Evolutionary conservation across 352 stramenopile genomes (phyloP).

Genomic region (Globisporangium cylindrosporum): DNA sequence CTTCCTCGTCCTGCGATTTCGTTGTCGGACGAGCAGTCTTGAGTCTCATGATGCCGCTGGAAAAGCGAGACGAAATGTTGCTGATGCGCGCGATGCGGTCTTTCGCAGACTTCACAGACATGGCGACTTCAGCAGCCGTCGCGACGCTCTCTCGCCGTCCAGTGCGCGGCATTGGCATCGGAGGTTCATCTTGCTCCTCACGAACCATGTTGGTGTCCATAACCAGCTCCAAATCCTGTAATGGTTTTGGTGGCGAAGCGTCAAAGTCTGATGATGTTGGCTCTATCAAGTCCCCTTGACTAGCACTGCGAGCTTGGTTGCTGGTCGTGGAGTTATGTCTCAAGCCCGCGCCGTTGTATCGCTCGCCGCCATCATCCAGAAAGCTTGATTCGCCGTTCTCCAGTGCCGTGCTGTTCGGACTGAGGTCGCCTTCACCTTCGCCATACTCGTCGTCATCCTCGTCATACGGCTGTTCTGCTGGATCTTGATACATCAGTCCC

Average conservation of each 20-base stretch:
- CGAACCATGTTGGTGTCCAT: constrained; percentile 24
- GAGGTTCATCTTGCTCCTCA: constrained; percentile 15
- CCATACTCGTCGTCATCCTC: constrained; percentile 52
- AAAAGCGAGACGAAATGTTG: constrained; percentile 75
- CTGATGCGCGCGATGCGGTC: constrained; percentile 51
- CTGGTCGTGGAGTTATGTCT: constrained; percentile 9
- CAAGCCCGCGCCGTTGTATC: constrained; percentile 2
- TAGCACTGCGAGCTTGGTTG: constrained; percentile 23
- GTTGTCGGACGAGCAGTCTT: constrained; percentile 18
- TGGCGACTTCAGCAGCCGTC: constrained; percentile 34
- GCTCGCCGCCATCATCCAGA: constrained; percentile 18
- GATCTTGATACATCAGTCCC: constrained; percentile 20
- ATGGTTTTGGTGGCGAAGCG: constrained; percentile 10
- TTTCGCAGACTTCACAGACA: constrained; percentile 60
- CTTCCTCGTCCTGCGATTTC: constrained; percentile 17
- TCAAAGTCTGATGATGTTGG: constrained; percentile 21
- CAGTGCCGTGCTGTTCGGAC: neutral
- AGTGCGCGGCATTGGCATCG: constrained; percentile 8
- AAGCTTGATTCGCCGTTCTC: constrained; percentile 15
- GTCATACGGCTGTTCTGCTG: constrained; percentile 25
- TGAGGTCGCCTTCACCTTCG: constrained; percentile 9
- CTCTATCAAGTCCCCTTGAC: constrained; percentile 33
- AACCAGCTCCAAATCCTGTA: constrained; percentile 20
- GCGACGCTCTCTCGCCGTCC: constrained; percentile 18
- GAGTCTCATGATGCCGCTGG: constrained; percentile 61